A percentile compares a stretch with the other conserved stretches of the same genome.
Conservation (phyloP, 139 green algal species). For the Microglena sp. region DNA sequence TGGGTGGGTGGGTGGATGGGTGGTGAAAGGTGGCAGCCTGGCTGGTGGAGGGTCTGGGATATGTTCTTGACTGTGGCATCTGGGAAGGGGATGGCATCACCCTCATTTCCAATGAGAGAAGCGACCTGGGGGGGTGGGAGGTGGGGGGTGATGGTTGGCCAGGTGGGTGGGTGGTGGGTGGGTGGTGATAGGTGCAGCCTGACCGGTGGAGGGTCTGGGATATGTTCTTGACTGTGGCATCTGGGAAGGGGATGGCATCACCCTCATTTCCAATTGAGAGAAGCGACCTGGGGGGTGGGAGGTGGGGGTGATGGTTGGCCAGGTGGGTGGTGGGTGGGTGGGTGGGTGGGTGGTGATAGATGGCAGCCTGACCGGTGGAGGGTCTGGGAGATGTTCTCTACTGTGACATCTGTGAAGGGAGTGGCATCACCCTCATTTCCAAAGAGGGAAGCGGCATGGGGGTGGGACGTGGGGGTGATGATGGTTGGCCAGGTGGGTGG, state of each 20-base stretch:
- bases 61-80: constrained; percentile 94
- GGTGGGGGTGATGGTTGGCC: background rate
- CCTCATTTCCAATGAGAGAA: constrained; percentile 74
- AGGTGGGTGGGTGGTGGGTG: background rate
- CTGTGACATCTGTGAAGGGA: constrained; percentile 94
- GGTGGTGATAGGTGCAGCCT: too few species aligned
- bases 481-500: background rate
- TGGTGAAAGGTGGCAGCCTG: constrained; percentile 52
- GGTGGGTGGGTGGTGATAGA: background rate
- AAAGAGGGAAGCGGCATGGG: constrained; percentile 59
- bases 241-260: constrained; percentile 96
- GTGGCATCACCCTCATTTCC: constrained; percentile 95
- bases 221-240: constrained; percentile 93
- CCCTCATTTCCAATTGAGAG: constrained; percentile 78
- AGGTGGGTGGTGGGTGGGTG: background rate
- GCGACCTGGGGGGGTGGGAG: constrained; percentile 45
- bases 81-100: constrained; percentile 97
- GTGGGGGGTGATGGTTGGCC: background rate
- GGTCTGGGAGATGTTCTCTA: constrained; percentile 83
- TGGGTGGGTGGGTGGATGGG: background rate
- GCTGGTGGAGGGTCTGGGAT: constrained; percentile 71
- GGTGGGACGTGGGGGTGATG: background rate
- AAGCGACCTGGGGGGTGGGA: constrained; percentile 42
- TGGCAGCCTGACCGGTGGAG: constrained; percentile 71
- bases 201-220: constrained; percentile 72